Percentiles rank a stretch among this genome's conserved stretches.
phyloP scores from a whole-genome alignment of 2,329 filamentous ascomycete genomes.

The Aspergillus sclerotialis region DNA sequence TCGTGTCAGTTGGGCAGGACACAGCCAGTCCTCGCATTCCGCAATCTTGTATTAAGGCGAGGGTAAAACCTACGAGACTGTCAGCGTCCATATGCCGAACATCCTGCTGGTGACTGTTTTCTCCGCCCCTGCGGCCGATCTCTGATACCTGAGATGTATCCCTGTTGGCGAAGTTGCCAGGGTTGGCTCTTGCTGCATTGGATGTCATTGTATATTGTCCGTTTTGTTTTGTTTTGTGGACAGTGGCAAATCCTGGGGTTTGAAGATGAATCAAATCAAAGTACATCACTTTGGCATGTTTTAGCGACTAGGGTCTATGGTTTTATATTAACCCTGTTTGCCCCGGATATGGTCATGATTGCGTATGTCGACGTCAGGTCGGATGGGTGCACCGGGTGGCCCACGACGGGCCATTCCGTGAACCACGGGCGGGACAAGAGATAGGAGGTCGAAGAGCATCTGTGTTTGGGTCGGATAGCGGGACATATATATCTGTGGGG shows the following conservation, averaged over 20 bases:
- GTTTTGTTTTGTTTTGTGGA: neutral
- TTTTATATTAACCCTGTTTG: too few relatives aligned
- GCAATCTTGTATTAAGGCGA: too few relatives aligned
- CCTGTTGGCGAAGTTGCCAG: slow-evolving; percentile 3
- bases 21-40: too few relatives aligned
- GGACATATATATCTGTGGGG: too few relatives aligned
- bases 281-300: too few relatives aligned
- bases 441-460: neutral
- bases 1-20: too few relatives aligned
- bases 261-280: too few relatives aligned
- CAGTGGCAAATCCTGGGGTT: neutral
- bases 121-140: slow-evolving; percentile 6
- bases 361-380: slow-evolving; percentile 1
- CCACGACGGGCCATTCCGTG: neutral
- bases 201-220: neutral
- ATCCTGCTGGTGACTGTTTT: slow-evolving; percentile 5
- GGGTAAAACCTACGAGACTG: neutral
- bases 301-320: too few relatives aligned
- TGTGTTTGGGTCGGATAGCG: too few relatives aligned
- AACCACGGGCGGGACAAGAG: neutral
- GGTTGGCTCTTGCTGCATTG: neutral
- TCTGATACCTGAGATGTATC: slow-evolving; percentile 5
- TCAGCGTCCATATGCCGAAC: slow-evolving; percentile 1
- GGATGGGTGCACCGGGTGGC: neutral
- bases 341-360: slow-evolving; percentile 1